Evolutionary conservation across 352 stramenopile species (phyloP).

Genomic region (Phytophthora crassamura): DNA sequence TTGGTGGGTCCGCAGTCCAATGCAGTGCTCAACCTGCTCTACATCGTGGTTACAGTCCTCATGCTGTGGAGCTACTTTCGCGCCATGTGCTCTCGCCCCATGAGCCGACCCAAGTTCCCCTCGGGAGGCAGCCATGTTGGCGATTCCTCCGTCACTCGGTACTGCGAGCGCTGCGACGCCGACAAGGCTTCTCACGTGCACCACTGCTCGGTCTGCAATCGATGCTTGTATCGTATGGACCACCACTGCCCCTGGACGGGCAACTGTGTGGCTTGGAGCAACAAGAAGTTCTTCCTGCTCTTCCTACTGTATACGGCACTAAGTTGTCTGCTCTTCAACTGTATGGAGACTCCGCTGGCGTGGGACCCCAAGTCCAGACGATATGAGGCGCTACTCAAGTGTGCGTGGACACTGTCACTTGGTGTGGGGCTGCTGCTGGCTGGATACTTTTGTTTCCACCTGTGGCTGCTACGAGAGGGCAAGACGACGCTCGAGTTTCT

Average conservation of each 20-base stretch:
- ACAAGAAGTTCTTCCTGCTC: conserved; percentile 88
- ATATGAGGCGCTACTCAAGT: conserved; percentile 39
- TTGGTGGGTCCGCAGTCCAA: conserved; percentile 42
- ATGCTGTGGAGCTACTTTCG: conserved; percentile 85
- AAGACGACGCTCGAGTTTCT: conserved; percentile 86
- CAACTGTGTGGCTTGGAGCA: conserved; percentile 87
- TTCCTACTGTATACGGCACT: conserved; percentile 81
- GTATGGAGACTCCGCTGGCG: conserved; percentile 43
- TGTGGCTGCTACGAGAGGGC: conserved; percentile 70
- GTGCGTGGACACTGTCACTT: conserved; percentile 59
- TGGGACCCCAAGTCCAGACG: conserved; percentile 21
- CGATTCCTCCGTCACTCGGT: conserved; percentile 36
- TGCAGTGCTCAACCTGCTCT: conserved; percentile 42
- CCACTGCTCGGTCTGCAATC: conserved; percentile 80
- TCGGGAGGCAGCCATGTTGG: too few relatives aligned
- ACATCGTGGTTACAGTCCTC: conserved; percentile 45
- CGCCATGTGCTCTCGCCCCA: conserved; percentile 43
- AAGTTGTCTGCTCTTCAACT: conserved; percentile 67
- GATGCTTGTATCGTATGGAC: conserved; percentile 87
- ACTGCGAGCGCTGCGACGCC: conserved; percentile 81
- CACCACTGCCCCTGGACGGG: conserved; percentile 88
- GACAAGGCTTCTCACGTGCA: conserved; percentile 67
- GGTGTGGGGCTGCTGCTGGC: conserved; percentile 60
- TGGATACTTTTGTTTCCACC: conserved; percentile 79
- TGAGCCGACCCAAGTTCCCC: not conserved